phyloP scores from a whole-genome alignment of 2,329 filamentous ascomycete species.

The Dryadomyces quercus-mongolicae region DNA sequence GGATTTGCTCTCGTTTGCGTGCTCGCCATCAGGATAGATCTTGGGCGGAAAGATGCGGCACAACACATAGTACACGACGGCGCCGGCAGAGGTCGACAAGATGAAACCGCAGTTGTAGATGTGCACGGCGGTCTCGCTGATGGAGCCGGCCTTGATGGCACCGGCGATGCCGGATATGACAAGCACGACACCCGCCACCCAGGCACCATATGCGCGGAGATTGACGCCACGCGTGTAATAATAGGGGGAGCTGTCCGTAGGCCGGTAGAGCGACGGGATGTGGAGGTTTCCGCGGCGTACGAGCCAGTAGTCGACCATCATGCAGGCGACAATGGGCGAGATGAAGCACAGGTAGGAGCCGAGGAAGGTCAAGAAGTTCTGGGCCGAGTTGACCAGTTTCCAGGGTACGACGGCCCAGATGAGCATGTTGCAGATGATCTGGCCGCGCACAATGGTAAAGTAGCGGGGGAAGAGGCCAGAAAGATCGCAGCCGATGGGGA shows the following conservation, averaged over 20 bases:
- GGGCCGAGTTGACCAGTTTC: constrained; percentile 11
- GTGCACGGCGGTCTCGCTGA: constrained; percentile 16
- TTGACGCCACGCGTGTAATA: constrained; percentile 21
- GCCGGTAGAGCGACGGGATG: constrained; percentile 3
- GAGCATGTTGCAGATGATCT: constrained; percentile 12
- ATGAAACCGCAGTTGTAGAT: constrained; percentile 12
- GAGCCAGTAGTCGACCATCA: constrained; percentile 14
- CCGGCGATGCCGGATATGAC: constrained; percentile 23
- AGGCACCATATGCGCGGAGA: constrained; percentile 20
- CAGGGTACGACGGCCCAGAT: constrained; percentile 5
- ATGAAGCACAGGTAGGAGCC: constrained; percentile 13
- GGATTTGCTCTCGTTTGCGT: neutral
- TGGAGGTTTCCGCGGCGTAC: constrained; percentile 5
- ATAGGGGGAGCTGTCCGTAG: constrained; percentile 6
- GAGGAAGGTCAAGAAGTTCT: constrained; percentile 11
- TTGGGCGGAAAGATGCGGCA: neutral
- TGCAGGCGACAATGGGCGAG: constrained; percentile 4
- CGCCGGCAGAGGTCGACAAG: constrained; percentile 55
- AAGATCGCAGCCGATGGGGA: constrained; percentile 24
- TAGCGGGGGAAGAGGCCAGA: constrained; percentile 21
- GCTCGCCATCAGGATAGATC: neutral
- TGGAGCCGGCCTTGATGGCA: constrained; percentile 16
- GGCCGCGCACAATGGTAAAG: constrained; percentile 21
- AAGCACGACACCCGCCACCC: constrained; percentile 19
- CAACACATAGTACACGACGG: constrained; percentile 54